Evolutionary conservation across 495 filamentous ascomycete genomes (phyloP), one percentile per base, ranked within the genome.

Genomic region (Annulohypoxylon stygium): DNA sequence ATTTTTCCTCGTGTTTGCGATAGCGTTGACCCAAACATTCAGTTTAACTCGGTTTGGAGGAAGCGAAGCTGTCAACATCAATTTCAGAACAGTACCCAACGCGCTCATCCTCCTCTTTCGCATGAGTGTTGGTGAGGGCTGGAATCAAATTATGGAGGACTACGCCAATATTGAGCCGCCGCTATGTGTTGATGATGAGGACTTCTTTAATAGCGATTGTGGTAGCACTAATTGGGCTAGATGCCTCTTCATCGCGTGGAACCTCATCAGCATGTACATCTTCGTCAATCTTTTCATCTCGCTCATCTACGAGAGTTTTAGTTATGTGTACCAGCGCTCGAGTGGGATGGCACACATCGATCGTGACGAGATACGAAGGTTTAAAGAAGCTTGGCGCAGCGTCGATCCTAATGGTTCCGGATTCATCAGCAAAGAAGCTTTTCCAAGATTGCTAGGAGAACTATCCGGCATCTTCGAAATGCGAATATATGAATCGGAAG

Each of bases 241-340:
- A 37, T 86, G 87, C 50, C 84, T 99, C 36, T 98, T 99, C 84
- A 93, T 98, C 66, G 87, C 92, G 10, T 99, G 96, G 96, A 99
- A 99, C 83, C 93, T 99, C 75, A 87, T 98, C 78, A 98, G 95
- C 91, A 98, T 99, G 96, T 99, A 98, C 82, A 96, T 99, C 80
- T 99, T 99, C 75, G 95, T 98, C 75, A 97, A 93, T 78, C 86
- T 99, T 81, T 99, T 99, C 79, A 94, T 98, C 65, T 99, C 96
- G 45, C 89, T 99, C 75, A 99, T 99, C 73, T 99, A 94, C 81
- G 96, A 99, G 84, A 98, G 95, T 83, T 99, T 99, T 84, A 97
- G 93, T 79, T 99, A 99, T 79, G 96, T 99, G 74, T 99, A 98
- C 78, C 96, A 99, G 81, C 88, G 94, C 65, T 97, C 93, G 69